phyloP scores from a whole-genome alignment of 2,329 filamentous ascomycete species.

The Phaeosphaeria sp. region DNA sequence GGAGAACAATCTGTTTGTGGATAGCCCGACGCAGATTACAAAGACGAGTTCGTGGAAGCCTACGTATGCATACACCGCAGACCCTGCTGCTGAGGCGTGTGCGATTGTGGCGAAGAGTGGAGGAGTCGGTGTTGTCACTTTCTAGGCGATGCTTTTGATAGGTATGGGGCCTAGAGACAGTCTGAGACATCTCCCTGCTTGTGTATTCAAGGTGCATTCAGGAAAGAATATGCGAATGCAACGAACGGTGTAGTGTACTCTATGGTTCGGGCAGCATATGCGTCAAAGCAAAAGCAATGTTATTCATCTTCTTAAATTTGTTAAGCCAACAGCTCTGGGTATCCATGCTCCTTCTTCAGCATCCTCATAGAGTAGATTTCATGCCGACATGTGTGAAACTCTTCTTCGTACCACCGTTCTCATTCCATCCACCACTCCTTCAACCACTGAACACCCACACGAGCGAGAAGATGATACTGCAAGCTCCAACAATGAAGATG shows the following conservation, averaged over 20 bases:
- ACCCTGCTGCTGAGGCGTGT: constrained; percentile 34
- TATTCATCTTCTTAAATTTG: neutral
- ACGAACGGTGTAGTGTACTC: neutral
- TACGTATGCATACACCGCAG: constrained; percentile 60
- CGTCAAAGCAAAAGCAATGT: neutral
- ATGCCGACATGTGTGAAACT: neutral
- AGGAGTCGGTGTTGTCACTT: constrained; percentile 42
- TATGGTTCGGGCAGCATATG: too few species aligned
- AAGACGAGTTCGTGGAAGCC: constrained; percentile 59
- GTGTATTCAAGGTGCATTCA: too few species aligned
- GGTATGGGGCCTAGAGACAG: too few species aligned
- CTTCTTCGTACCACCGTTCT: neutral
- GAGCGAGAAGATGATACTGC: constrained; percentile 23
- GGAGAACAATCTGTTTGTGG: constrained; percentile 52
- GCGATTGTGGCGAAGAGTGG: constrained; percentile 36
- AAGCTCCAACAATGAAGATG: constrained; percentile 17
- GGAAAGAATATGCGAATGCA: neutral
- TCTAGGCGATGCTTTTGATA: constrained; percentile 17
- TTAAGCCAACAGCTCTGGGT: neutral
- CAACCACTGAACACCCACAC: constrained; percentile 34
- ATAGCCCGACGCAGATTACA: constrained; percentile 55
- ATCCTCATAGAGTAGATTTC: neutral
- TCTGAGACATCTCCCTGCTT: too few species aligned
- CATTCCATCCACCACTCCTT: neutral
- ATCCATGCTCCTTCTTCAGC: neutral